phyloP scores from a whole-genome alignment of 2,329 filamentous ascomycete genomes.

The Colletotrichum agaves region DNA sequence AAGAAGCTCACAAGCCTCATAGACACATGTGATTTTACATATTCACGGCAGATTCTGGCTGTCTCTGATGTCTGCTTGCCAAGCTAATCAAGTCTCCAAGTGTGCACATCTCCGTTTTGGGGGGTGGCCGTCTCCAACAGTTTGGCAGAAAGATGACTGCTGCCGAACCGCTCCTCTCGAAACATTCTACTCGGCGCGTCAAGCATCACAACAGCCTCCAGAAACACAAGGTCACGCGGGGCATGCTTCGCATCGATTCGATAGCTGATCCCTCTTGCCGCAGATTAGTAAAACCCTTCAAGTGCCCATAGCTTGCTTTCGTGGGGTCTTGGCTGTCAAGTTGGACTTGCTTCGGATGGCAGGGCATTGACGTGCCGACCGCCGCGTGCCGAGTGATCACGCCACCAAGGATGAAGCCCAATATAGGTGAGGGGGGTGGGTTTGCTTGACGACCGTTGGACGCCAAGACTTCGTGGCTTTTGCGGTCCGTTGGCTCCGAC shows the following conservation, averaged over 20 bases:
- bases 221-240: background rate
- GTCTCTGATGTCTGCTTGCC: background rate
- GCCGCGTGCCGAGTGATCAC: background rate
- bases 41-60: background rate
- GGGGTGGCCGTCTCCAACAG: background rate
- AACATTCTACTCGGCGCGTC: background rate
- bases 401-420: conserved; percentile 2
- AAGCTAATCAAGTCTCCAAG: background rate
- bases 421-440: too few species aligned
- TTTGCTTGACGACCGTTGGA: too few species aligned
- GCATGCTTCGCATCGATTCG: background rate
- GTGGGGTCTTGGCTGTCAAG: background rate
- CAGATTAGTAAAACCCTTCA: background rate
- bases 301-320: conserved; percentile 4
- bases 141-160: background rate
- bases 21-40: too few species aligned
- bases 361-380: background rate
- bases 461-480: background rate
- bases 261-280: background rate
- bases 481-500: background rate
- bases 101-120: background rate
- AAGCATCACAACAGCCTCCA: background rate
- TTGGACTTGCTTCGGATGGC: background rate
- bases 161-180: background rate
- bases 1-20: too few species aligned